phyloP scores from a whole-genome alignment of 768 basidiomycete genomes.

The Lentinula aciculospora region DNA sequence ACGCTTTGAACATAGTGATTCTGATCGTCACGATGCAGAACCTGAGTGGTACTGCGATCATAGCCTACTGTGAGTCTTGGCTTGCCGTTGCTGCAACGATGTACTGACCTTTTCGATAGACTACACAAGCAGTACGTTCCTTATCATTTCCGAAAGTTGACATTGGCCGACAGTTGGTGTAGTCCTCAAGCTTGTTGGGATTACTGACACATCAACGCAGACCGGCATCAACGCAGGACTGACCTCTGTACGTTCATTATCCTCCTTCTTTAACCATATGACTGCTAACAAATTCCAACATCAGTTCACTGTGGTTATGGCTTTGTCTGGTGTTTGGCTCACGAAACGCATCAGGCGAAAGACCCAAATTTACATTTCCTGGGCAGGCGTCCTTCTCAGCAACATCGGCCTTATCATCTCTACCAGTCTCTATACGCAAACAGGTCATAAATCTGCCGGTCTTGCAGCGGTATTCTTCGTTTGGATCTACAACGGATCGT shows the following conservation, averaged over 20 bases:
- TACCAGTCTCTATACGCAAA: slow-evolving; percentile 1
- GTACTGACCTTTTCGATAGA: neutral
- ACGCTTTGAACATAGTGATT: neutral
- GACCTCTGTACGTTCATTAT: neutral
- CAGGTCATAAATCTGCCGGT: neutral
- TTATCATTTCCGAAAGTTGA: neutral
- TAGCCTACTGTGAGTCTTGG: neutral
- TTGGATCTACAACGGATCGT: slow-evolving; percentile 7
- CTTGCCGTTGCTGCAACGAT: neutral
- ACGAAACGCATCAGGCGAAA: slow-evolving; percentile 2
- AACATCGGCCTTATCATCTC: slow-evolving; percentile 6
- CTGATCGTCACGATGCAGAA: slow-evolving; percentile 6
- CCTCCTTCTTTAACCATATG: neutral
- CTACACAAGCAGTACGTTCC: slow-evolving; percentile 2
- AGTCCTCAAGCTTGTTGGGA: slow-evolving; percentile 8
- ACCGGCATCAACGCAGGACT: slow-evolving; percentile 8
- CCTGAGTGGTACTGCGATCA: slow-evolving; percentile 7
- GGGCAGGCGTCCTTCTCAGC: slow-evolving; percentile 4
- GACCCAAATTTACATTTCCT: slow-evolving; percentile 1
- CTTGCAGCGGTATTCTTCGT: slow-evolving; percentile 7
- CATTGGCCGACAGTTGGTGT: neutral
- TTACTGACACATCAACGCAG: slow-evolving; percentile 1
- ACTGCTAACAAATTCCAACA: neutral
- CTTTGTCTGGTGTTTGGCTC: slow-evolving; percentile 4
- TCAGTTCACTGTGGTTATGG: slow-evolving; percentile 6